Evolutionary conservation across 2,329 filamentous ascomycete species (phyloP).

Genomic region (Ophiostoma australiae): DNA sequence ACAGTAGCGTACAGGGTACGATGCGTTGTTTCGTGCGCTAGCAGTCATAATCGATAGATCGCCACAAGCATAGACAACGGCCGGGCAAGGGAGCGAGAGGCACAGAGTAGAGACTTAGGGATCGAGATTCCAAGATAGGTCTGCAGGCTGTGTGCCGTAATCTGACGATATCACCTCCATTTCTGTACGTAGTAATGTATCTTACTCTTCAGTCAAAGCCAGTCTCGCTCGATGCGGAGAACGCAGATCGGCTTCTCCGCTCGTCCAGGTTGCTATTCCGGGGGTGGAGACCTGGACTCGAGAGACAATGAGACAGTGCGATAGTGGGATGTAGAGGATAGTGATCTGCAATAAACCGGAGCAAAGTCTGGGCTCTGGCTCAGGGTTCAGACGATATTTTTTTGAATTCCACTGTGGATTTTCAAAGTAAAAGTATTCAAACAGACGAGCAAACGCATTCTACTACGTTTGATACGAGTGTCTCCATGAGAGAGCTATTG

Average conservation of each 20-base stretch:
- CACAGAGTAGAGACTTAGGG: not conserved
- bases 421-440: not conserved
- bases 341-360: slow-evolving; percentile 5
- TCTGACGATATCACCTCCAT: not conserved
- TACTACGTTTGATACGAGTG: not conserved
- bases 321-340: not conserved
- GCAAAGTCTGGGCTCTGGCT: not conserved
- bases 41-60: not conserved
- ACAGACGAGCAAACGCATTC: not conserved
- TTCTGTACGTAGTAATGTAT: not conserved
- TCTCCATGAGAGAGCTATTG: not conserved
- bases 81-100: not conserved
- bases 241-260: not conserved
- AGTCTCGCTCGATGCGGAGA: slow-evolving; percentile 1
- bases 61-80: not conserved
- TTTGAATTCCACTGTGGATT: not conserved
- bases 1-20: not conserved
- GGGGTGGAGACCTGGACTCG: not conserved
- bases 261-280: not conserved
- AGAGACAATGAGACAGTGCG: not conserved
- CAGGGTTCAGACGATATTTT: not conserved
- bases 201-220: not conserved
- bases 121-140: not conserved
- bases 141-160: not conserved
- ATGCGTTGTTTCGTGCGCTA: not conserved